Percentiles rank a stretch among this genome's conserved stretches.
These are phyloP conservation scores for Lasiosphaeria miniovina DNA, from an alignment of 495 filamentous ascomycete genomes.

Conservation along the genomic window DNA sequence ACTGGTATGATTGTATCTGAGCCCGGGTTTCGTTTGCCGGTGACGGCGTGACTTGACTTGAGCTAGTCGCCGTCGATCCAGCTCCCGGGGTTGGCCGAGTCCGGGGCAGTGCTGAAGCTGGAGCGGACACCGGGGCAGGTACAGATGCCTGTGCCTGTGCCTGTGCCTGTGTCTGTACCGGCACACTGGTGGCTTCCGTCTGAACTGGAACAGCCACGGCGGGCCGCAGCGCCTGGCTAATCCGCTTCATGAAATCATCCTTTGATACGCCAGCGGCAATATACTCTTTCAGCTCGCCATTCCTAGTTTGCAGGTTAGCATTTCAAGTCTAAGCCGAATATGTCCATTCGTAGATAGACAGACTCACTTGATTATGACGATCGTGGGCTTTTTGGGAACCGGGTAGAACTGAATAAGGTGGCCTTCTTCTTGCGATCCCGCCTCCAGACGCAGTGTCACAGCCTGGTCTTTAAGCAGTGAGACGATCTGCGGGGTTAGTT, in stretches of 20 bases:
- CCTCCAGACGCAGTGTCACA: conserved; percentile 64
- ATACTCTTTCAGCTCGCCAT: conserved; percentile 63
- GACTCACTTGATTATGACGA: conserved; percentile 73
- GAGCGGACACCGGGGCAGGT: conserved; percentile 1
- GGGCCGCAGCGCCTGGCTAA: conserved; percentile 39
- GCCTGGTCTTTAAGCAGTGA: conserved; percentile 54
- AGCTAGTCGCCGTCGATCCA: conserved; percentile 6
- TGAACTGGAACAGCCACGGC: not conserved
- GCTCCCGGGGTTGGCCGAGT: conserved; percentile 4
- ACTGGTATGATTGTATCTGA: conserved; percentile 18
- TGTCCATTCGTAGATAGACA: not conserved
- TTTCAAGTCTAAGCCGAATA: not conserved
- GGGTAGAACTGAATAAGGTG: conserved; percentile 80
- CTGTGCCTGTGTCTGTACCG: not conserved
- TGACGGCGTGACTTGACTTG: conserved; percentile 19
- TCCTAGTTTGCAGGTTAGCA: conserved; percentile 32
- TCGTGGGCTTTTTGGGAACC: conserved; percentile 64
- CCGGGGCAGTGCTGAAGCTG: conserved; percentile 8
- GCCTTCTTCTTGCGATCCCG: conserved; percentile 72
- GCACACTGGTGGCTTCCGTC: not conserved
- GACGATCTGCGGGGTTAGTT: conserved; percentile 31
- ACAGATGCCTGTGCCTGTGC: conserved; percentile 3
- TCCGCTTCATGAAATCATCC: conserved; percentile 54
- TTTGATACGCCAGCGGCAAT: conserved; percentile 56
- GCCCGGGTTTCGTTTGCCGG: conserved; percentile 14